Base-by-base conservation (phyloP, 2,329 filamentous ascomycete species). In the Diaporthe caulivora region DNA sequence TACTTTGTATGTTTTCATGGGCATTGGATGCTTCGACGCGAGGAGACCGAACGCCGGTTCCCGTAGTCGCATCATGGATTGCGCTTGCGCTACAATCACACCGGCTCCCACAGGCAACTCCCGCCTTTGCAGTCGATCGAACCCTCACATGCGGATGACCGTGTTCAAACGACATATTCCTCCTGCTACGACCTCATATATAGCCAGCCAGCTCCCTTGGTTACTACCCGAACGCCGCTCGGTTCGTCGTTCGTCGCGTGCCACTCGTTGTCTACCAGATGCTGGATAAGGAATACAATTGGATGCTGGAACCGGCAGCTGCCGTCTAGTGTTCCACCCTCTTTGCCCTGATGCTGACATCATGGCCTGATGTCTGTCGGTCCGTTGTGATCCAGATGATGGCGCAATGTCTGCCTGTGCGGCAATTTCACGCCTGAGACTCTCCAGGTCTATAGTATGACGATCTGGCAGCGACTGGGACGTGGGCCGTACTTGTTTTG, bases 231-330 rank as follows among this genome's bases (percentile, higher is more conserved):
- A 10, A 53, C 6, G 55, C 29, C 55, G 47, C 42, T 42, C 24
- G n/a, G n/a, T 31, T 44, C 55, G n/a, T n/a, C 44, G 24, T 40
- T 60, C 69, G 34, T 62, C 62, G 69, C 57, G 47, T 42, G 31
- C 53, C 57, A 42, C 69, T 71, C 69, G 29, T 47, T 62, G 55
- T 62, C 21, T 71, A 62, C 42, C 44, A 71, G 69, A 51, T 62
- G 47, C 62, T 42, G 47, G 58, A 71, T 42, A 60, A 53, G 18
- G 68, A 47, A 42, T 53, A 31, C 18, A 62, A 42, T 69, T 47
- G 51, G 42, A 47, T 55, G 37, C 26, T 26, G n/a, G 34, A 44
- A 57, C 15, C 18, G 37, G 53, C 53, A 57, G 11, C 15, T 11
- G 29, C 42, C 68, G 42, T 51, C 29, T 40, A 58, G 34, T 70